Percentiles rank a stretch among this genome's conserved stretches.
Evolutionary conservation across 2,329 filamentous ascomycete species (phyloP).

Genomic region (Zasmidium citrigriseum): DNA sequence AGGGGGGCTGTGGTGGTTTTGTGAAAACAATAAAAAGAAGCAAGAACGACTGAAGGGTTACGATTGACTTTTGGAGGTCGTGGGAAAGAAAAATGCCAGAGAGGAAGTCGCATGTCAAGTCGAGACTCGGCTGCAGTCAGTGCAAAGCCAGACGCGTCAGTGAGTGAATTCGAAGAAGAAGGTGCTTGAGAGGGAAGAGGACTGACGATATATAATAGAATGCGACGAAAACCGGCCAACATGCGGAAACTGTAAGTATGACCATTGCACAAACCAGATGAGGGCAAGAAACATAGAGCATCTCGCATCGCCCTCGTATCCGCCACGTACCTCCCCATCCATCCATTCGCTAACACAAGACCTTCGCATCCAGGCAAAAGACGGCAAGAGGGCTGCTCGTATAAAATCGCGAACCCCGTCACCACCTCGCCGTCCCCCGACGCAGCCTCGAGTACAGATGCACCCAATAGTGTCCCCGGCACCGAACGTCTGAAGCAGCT

Average conservation of each 20-base stretch:
- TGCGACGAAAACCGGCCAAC: slow-evolving; percentile 22
- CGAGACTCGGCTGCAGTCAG: slow-evolving; percentile 27
- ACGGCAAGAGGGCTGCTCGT: slow-evolving; percentile 26
- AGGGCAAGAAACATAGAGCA: too few relatives aligned
- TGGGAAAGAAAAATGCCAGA: slow-evolving; percentile 5
- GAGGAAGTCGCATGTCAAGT: slow-evolving; percentile 27
- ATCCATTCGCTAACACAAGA: background rate
- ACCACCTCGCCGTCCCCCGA: slow-evolving; percentile 14
- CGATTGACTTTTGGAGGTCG: too few relatives aligned
- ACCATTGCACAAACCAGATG: too few relatives aligned
- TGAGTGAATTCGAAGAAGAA: slow-evolving; percentile 7
- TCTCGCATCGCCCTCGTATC: too few relatives aligned
- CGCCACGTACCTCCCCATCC: too few relatives aligned
- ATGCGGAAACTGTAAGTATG: slow-evolving; percentile 21
- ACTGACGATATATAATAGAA: slow-evolving; percentile 7
- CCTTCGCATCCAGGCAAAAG: slow-evolving; percentile 14
- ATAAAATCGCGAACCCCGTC: slow-evolving; percentile 15
- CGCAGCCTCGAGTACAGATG: slow-evolving; percentile 6
- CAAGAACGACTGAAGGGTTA: too few relatives aligned
- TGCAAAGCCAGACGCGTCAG: slow-evolving; percentile 32
- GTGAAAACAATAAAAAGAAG: background rate
- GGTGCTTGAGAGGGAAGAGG: background rate
- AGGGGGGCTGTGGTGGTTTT: background rate
- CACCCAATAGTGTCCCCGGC: slow-evolving; percentile 4
- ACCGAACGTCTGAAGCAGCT: slow-evolving; percentile 20